Evolutionary conservation across 306 rosid species (phyloP).

Genomic region (Potentilla sterilis): DNA sequence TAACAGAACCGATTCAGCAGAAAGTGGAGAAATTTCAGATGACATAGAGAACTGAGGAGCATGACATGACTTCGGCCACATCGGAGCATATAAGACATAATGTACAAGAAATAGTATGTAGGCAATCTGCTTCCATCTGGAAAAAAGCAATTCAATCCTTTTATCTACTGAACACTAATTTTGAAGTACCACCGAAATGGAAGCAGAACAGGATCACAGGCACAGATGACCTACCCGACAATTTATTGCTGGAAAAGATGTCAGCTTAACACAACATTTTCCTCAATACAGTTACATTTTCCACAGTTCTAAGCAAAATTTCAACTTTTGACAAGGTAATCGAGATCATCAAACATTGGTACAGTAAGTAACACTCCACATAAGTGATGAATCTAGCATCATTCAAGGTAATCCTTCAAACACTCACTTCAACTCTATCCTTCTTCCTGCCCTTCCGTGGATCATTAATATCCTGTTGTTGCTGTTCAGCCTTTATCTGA

Average conservation of each 20-base stretch:
- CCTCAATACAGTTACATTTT: background rate
- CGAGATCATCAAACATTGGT: background rate
- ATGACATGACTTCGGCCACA: background rate
- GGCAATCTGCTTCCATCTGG: background rate
- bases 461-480: slow-evolving; percentile 40
- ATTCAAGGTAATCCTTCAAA: slow-evolving; percentile 31
- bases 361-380: background rate
- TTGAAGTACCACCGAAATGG: background rate
- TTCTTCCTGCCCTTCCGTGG: slow-evolving; percentile 46
- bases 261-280: background rate
- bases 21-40: background rate
- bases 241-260: background rate
- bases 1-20: background rate
- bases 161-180: background rate
- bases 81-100: background rate
- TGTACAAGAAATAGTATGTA: background rate
- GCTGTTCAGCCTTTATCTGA: slow-evolving; percentile 74
- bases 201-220: background rate
- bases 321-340: background rate
- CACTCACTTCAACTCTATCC: slow-evolving; percentile 40
- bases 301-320: background rate
- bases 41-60: background rate
- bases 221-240: background rate
- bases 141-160: background rate
- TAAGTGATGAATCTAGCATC: background rate